A percentile compares a stretch with the other conserved stretches of the same genome.
Evolutionary conservation across 768 basidiomycete genomes (phyloP).

Genomic region (Pleurotus tuber-regium): DNA sequence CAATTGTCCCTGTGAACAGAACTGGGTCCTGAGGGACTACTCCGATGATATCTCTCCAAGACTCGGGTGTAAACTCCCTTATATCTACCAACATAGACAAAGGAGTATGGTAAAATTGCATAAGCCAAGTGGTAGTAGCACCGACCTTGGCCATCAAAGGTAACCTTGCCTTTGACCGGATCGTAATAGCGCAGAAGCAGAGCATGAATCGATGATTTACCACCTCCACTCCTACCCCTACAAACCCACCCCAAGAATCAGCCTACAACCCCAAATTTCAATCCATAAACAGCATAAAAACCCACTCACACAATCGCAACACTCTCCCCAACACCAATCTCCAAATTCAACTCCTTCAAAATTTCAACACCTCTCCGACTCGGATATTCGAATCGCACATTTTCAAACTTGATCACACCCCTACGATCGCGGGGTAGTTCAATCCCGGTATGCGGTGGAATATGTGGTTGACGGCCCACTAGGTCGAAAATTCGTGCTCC

Average conservation of each 20-base stretch:
- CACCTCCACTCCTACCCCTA: conserved; percentile 90
- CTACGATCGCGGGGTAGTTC: conserved; percentile 52
- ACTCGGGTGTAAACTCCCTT: conserved; percentile 76
- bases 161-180: conserved; percentile 76
- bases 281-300: too few species aligned
- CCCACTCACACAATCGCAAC: conserved; percentile 88
- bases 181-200: conserved; percentile 89
- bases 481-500: conserved; percentile 93
- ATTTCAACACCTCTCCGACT: conserved; percentile 79
- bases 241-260: conserved; percentile 7
- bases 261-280: too few species aligned
- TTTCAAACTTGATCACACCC: conserved; percentile 77
- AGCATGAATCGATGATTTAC: conserved; percentile 90
- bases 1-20: conserved; percentile 89
- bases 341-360: conserved; percentile 78
- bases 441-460: conserved; percentile 63
- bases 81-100: conserved; percentile 58
- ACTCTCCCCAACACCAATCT: conserved; percentile 80
- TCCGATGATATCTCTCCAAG: conserved; percentile 87
- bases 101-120: not conserved
- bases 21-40: conserved; percentile 96
- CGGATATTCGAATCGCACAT: conserved; percentile 87
- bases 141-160: conserved; percentile 68
- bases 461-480: conserved; percentile 74
- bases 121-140: too few species aligned